Evolutionary conservation across 2,329 filamentous ascomycete genomes (phyloP), one percentile per base, ranked within the genome.

Genomic region (Sphaerostilbella broomeana): DNA sequence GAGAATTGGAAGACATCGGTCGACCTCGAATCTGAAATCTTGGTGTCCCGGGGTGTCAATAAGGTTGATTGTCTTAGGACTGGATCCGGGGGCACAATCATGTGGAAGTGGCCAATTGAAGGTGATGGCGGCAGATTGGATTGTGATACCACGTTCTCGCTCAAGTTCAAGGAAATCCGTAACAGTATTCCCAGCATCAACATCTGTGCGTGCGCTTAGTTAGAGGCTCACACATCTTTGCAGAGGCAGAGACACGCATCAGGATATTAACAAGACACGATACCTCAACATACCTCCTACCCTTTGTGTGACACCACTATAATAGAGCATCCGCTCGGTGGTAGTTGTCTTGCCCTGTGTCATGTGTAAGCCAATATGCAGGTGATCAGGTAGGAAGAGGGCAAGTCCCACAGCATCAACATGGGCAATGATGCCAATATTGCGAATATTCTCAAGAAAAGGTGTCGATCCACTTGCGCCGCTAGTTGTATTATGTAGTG

Each of bases 301-400:
- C 60, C 89, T 75, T 49, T 86, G 75, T 8, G 89, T 94, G 46
- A 89, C 81, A 34, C 92, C 90, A 59, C 87, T 94, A 56, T 95
- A 95, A 58, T 88, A 97, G 55, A 98, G 83, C 90, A 97, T 97
- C 43, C 92, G 88, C 77, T 98, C 92, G 4, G 92, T 97, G 0
- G 92, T 98, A 0, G 92, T 97, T 1, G 92, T 98, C 70, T 98
- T 98, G 7, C 92, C 92, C 74, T 78, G 38, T 22, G 21, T 4
- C 2, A 11, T 7, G 13, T 22, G 28, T 43, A 19, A 43, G 41
- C 34, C 6, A 8, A 16, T n/a, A n/a, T n/a, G n/a, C n/a, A n/a
- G n/a, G 18, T 16, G 15, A 15, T 24, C 19, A 30, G n/a, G 31
- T 7, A 25, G 12, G 22, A 25, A 25, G 12, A 25, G 30, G 19